Conservation (phyloP, 2,329 filamentous ascomycete genomes). For the Aspergillus chevalieri region DNA sequence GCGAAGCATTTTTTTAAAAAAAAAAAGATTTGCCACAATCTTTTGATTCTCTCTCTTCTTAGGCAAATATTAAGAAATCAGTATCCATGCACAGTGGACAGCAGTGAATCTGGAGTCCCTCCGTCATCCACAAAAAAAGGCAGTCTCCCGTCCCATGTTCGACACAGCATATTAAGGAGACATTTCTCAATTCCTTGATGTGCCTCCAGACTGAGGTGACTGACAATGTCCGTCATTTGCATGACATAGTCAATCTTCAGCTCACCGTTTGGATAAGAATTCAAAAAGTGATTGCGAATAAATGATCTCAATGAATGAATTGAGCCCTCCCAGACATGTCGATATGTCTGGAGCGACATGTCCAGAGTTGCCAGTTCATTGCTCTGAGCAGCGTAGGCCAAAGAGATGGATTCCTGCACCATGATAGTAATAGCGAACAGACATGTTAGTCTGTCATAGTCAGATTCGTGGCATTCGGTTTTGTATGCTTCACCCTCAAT, state of each 20-base stretch:
- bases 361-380: conserved; percentile 6
- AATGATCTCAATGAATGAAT: conserved; percentile 7
- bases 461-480: background rate
- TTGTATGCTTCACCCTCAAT: background rate
- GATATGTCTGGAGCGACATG: conserved; percentile 3
- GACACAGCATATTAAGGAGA: conserved; percentile 17
- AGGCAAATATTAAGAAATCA: conserved; percentile 6
- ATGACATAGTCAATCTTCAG: conserved; percentile 10
- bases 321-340: conserved; percentile 8
- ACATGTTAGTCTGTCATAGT: conserved; percentile 9
- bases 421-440: conserved; percentile 15
- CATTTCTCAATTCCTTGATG: conserved; percentile 19
- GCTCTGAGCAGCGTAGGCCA: background rate
- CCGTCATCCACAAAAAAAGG: conserved; percentile 10
- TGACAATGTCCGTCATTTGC: conserved; percentile 13
- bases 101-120: conserved; percentile 17
- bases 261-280: conserved; percentile 3
- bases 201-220: conserved; percentile 16
- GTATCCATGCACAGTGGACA: conserved; percentile 18
- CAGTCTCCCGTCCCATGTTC: conserved; percentile 2
- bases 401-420: conserved; percentile 14
- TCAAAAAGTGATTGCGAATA: conserved; percentile 7
- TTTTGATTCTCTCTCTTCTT: background rate
- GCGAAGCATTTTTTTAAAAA: background rate
- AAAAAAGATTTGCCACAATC: background rate